These are phyloP conservation scores for Orbilia ellipsospora DNA, from an alignment of 2,329 filamentous ascomycete species.

Conservation along the genomic window DNA sequence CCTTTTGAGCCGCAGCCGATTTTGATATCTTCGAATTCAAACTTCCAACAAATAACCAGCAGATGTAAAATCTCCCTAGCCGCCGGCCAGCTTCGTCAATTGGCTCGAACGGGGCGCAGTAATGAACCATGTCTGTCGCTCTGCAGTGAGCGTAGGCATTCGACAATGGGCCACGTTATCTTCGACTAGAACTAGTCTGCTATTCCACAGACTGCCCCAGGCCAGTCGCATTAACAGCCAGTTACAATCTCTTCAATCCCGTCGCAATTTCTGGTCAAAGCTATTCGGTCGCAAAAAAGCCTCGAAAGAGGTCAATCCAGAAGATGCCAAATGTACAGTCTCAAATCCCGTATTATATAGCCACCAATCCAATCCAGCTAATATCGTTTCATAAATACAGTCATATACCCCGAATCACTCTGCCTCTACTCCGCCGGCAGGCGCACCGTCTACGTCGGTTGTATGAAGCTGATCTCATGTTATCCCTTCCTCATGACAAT, in stretches of 20 bases:
- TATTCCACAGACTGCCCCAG: not conserved
- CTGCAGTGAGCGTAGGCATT: slow-evolving; percentile 30
- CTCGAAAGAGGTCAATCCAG: slow-evolving; percentile 22
- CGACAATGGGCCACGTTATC: slow-evolving; percentile 24
- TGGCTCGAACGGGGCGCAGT: slow-evolving; percentile 20
- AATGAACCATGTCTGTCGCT: slow-evolving; percentile 52
- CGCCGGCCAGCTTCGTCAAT: not conserved
- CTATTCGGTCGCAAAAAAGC: slow-evolving; percentile 37
- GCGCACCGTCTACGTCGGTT: slow-evolving; percentile 43
- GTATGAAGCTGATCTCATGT: slow-evolving; percentile 50
- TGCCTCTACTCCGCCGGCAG: slow-evolving; percentile 50
- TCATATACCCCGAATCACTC: slow-evolving; percentile 48
- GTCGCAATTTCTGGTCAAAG: slow-evolving; percentile 53
- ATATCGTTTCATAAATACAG: slow-evolving; percentile 6
- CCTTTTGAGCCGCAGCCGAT: slow-evolving; percentile 16
- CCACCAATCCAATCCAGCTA: not conserved
- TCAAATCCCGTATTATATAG: not conserved
- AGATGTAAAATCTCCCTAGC: slow-evolving; percentile 3
- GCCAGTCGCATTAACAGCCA: slow-evolving; percentile 6
- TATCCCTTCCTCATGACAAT: slow-evolving; percentile 54
- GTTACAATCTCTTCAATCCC: slow-evolving; percentile 29
- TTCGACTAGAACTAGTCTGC: slow-evolving; percentile 2
- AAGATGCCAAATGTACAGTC: slow-evolving; percentile 43
- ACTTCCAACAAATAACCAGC: slow-evolving; percentile 2
- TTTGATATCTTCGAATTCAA: slow-evolving; percentile 12